phyloP scores from a whole-genome alignment of 2,329 filamentous ascomycete species.

The Colletotrichum gloeosporioides region DNA sequence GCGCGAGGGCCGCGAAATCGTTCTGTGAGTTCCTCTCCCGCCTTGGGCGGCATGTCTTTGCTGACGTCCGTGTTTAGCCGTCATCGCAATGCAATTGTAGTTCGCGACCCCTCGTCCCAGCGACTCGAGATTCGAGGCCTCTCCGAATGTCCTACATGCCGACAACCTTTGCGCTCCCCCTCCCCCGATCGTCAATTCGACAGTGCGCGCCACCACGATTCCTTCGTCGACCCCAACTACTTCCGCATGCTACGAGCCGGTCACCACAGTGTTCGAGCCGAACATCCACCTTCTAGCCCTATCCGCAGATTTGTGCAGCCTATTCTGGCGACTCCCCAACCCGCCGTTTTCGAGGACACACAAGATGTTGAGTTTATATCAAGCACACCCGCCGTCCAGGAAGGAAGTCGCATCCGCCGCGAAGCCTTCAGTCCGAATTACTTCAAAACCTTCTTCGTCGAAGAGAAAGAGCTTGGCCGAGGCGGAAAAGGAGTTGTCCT shows the following conservation, averaged over 20 bases:
- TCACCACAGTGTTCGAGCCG: constrained; percentile 49
- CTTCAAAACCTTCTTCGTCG: constrained; percentile 91
- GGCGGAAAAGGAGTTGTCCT: constrained; percentile 95
- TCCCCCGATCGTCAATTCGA: constrained; percentile 59
- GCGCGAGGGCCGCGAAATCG: constrained; percentile 77
- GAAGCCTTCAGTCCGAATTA: constrained; percentile 92
- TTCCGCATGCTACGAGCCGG: constrained; percentile 85
- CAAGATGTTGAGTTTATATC: constrained; percentile 56
- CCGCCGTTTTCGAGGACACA: constrained; percentile 30
- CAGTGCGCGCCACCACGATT: constrained; percentile 51
- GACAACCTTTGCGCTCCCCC: constrained; percentile 66
- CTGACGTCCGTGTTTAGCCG: constrained; percentile 61
- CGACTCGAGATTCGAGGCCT: constrained; percentile 83
- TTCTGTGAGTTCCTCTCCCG: constrained; percentile 68
- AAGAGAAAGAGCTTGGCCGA: constrained; percentile 83
- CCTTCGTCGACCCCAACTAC: constrained; percentile 90
- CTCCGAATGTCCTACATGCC: constrained; percentile 89
- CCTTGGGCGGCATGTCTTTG: not conserved
- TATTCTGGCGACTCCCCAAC: constrained; percentile 33
- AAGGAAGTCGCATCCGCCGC: constrained; percentile 76
- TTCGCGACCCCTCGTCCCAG: constrained; percentile 84
- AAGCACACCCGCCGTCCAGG: constrained; percentile 55
- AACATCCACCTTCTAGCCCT: constrained; percentile 54
- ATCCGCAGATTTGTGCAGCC: constrained; percentile 59
- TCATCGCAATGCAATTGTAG: constrained; percentile 89